Evolutionary conservation across 371 early-diverging fungal species (phyloP).

Genomic region (Mortierella sp.): DNA sequence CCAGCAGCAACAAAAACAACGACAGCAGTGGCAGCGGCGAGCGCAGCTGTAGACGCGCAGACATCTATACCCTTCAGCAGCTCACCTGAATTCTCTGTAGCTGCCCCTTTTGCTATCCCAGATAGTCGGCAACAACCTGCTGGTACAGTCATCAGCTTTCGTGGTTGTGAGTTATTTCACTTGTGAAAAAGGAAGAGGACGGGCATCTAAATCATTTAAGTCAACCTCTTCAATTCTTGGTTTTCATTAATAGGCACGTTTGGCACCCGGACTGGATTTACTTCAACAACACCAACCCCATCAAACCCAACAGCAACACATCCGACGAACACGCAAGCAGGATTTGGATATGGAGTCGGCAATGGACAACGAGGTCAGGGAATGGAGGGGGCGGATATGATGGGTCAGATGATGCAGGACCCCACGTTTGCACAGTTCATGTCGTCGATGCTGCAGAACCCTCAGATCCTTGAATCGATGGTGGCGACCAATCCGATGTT

Average conservation of each 20-base stretch:
- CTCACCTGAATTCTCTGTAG: constrained; percentile 17
- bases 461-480: constrained; percentile 87
- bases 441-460: constrained; percentile 83
- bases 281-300: neutral
- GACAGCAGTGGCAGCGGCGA: constrained; percentile 16
- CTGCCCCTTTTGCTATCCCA: constrained; percentile 31
- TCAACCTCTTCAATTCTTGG: neutral
- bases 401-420: constrained; percentile 82
- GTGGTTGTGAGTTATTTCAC: too few relatives aligned
- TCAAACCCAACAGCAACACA: neutral
- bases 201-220: neutral
- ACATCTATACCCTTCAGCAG: constrained; percentile 39
- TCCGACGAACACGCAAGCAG: neutral
- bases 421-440: constrained; percentile 87
- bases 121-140: neutral
- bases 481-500: constrained; percentile 86
- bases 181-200: too few relatives aligned
- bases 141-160: neutral
- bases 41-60: constrained; percentile 33
- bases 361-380: constrained; percentile 65
- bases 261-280: neutral
- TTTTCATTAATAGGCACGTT: neutral
- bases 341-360: constrained; percentile 50
- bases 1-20: constrained; percentile 22
- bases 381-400: constrained; percentile 60